These are phyloP conservation scores for Diophrys appendiculata DNA, from an alignment of 73 alveolate genomes.

Conservation along the genomic window DNA sequence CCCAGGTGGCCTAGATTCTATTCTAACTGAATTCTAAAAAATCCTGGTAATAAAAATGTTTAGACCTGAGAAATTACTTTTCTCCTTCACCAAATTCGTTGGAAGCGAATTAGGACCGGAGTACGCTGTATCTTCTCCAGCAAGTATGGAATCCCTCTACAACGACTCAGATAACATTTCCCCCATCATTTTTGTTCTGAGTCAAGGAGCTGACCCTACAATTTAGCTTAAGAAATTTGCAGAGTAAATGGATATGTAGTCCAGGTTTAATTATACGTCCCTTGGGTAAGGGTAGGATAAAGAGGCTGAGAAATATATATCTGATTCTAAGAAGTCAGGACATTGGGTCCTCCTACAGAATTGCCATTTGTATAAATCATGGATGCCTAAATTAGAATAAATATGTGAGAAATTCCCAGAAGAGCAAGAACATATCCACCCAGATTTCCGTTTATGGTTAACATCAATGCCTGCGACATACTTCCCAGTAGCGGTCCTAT, in stretches of 20 bases:
- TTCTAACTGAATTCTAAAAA: conserved; percentile 33
- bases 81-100: conserved; percentile 54
- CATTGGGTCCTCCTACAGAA: conserved; percentile 96
- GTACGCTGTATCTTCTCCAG: conserved; percentile 34
- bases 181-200: conserved; percentile 80
- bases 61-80: conserved; percentile 90
- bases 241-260: conserved; percentile 63
- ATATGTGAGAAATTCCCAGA: conserved; percentile 80
- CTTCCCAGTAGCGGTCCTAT: conserved; percentile 98
- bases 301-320: conserved; percentile 66
- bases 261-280: conserved; percentile 74
- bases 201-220: conserved; percentile 94
- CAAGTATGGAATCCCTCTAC: conserved; percentile 59
- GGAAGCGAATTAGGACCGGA: conserved; percentile 26
- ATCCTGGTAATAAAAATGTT: conserved; percentile 80
- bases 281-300: conserved; percentile 93
- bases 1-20: conserved; percentile 34
- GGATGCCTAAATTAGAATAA: conserved; percentile 96
- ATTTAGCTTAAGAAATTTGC: conserved; percentile 78
- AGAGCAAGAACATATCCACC: conserved; percentile 81
- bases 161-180: conserved; percentile 72
- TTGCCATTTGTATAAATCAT: conserved; percentile 95
- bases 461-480: conserved; percentile 99
- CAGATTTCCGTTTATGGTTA: conserved; percentile 95
- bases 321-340: conserved; percentile 78